Conservation (phyloP, 2,329 filamentous ascomycete species). For the Sarocladium strictum region DNA sequence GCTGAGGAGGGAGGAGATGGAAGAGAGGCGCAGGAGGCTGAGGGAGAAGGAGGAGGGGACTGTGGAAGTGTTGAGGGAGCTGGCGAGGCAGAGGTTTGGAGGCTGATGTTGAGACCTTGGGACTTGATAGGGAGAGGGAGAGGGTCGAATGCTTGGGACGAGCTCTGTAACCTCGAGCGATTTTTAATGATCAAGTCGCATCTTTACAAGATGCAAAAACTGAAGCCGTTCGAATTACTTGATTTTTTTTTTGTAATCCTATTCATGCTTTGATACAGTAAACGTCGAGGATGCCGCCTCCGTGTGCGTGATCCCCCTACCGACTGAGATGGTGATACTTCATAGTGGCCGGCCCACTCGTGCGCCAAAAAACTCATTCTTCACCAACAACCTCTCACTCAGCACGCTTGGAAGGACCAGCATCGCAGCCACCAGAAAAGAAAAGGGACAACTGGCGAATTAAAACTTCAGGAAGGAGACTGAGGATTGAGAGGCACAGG, state of each 20-base stretch:
- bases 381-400: neutral
- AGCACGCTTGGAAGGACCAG: neutral
- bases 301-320: too few species aligned
- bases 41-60: conserved; percentile 76
- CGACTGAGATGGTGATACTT: neutral
- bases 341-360: neutral
- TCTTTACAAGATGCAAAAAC: too few species aligned
- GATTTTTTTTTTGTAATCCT: too few species aligned
- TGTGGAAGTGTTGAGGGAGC: conserved; percentile 70
- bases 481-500: too few species aligned
- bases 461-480: too few species aligned
- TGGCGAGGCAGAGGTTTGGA: conserved; percentile 77
- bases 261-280: too few species aligned
- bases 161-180: too few species aligned
- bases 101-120: too few species aligned
- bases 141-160: neutral
- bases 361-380: neutral
- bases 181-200: too few species aligned
- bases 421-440: neutral
- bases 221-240: too few species aligned
- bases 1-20: conserved; percentile 71
- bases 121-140: neutral
- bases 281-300: too few species aligned
- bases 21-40: conserved; percentile 66
- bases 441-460: too few species aligned